Conservation (phyloP, 2,329 filamentous ascomycete species). For the Aspergillus sergii region DNA sequence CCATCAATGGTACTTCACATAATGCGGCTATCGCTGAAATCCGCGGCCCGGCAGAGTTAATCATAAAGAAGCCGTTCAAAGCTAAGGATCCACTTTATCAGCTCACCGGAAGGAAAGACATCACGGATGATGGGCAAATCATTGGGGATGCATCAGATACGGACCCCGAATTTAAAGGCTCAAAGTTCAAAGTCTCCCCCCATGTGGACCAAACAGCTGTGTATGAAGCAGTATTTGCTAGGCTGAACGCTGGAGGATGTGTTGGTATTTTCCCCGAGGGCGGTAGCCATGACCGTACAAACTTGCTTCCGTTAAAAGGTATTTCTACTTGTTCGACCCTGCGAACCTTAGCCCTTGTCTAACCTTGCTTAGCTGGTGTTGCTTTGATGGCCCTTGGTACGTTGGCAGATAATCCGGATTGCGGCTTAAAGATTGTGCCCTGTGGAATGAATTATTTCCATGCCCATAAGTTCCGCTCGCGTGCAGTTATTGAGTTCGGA, state of each 20-base stretch:
- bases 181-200: constrained; percentile 83
- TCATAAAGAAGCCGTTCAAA: constrained; percentile 85
- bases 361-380: constrained; percentile 68
- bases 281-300: constrained; percentile 91
- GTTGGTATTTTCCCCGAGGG: constrained; percentile 97
- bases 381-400: constrained; percentile 97
- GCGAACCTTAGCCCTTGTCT: neutral
- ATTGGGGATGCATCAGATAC: constrained; percentile 56
- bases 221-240: constrained; percentile 88
- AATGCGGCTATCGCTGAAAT: constrained; percentile 85
- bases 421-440: constrained; percentile 90
- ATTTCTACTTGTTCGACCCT: constrained; percentile 3
- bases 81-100: constrained; percentile 74
- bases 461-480: constrained; percentile 94
- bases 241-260: constrained; percentile 79
- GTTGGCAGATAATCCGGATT: constrained; percentile 80
- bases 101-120: constrained; percentile 76
- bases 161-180: constrained; percentile 69
- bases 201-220: constrained; percentile 93
- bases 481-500: constrained; percentile 94
- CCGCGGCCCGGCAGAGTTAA: constrained; percentile 74
- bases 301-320: constrained; percentile 84
- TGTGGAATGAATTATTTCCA: constrained; percentile 99
- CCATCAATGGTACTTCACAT: constrained; percentile 76
- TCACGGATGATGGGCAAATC: constrained; percentile 68